Conservation (phyloP, 2,329 filamentous ascomycete species). For the Cordyceps cicadae region DNA sequence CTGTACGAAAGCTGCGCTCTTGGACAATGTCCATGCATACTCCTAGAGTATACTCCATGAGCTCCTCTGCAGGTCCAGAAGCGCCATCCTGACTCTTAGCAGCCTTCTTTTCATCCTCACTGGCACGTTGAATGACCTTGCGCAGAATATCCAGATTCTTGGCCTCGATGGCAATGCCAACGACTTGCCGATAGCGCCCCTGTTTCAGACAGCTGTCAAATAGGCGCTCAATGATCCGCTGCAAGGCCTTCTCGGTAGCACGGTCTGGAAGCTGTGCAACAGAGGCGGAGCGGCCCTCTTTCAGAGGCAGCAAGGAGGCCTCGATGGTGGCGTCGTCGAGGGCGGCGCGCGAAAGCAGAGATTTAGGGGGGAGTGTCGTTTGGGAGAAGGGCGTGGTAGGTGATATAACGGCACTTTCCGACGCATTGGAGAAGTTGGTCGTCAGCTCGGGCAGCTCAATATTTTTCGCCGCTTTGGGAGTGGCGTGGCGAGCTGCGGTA, state of each 20-base stretch:
- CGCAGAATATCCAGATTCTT: constrained; percentile 83
- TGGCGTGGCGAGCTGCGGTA: constrained; percentile 42
- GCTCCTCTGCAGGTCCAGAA: constrained; percentile 66
- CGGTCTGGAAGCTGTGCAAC: constrained; percentile 60
- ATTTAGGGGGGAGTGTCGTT: constrained; percentile 86
- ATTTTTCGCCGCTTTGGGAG: constrained; percentile 34
- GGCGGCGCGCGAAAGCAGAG: constrained; percentile 78
- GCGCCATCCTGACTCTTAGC: constrained; percentile 40
- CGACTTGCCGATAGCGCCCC: constrained; percentile 87
- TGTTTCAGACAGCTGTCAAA: constrained; percentile 84
- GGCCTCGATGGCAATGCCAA: constrained; percentile 92
- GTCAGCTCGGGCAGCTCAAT: constrained; percentile 59
- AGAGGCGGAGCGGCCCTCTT: constrained; percentile 46
- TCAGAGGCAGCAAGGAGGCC: constrained; percentile 46
- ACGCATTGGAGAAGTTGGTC: constrained; percentile 65
- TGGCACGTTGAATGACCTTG: constrained; percentile 80
- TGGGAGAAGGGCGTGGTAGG: constrained; percentile 94
- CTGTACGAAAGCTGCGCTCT: constrained; percentile 72
- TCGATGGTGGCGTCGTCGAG: constrained; percentile 56
- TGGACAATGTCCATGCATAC: constrained; percentile 98
- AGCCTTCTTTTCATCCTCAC: constrained; percentile 69
- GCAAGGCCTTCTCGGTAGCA: constrained; percentile 70
- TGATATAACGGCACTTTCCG: constrained; percentile 67
- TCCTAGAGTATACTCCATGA: constrained; percentile 92
- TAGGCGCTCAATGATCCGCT: constrained; percentile 75